Evolutionary conservation across 2,329 filamentous ascomycete species (phyloP), one percentile per base, ranked within the genome.

Genomic region (Zopfia rhizophila): DNA sequence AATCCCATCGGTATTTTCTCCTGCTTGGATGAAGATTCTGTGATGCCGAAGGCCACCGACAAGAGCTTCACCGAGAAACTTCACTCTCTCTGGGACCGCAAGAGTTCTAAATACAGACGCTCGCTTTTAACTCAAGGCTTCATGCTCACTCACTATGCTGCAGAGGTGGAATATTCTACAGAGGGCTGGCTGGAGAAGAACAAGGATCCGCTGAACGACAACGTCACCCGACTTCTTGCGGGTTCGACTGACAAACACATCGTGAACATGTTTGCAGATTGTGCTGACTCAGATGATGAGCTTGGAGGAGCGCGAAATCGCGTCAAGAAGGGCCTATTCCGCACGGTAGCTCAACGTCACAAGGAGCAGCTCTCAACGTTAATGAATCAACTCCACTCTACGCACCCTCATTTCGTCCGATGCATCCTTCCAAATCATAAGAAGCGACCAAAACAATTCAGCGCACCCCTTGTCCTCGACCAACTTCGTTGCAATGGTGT

Each of bases 1-100:
- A 99, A 99, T 60, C 94, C 94, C 0, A 99, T 99, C 45, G 95
- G 94, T 77, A 96, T 99, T 62, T 99, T 99, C 72, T 97, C 94
- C 0, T 99, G 95, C 65, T 80, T 99, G 12, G 94, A 99, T 59
- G 94, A 99, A 73, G 94, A 99, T 73, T 94, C 88, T 35, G 95
- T 99, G 22, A 99, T 99, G 94, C 94, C 94, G 22, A 99, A 97
- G 73, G 94, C 94, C 3, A 97, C 93, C 1, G 95, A 99, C 72
- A 93, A 90, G 72, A 91, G 89, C 6, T 99, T 99, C 65, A 97
- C 93, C 0, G 95, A 99, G 63, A 99, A 99, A 72, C 80, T 99
- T n/a, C 90, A 99, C 73, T 88, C 88, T 0, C 76, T 99, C 1
- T 99, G 95, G 94, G 92, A 97, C 68, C 91, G 92, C 66, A 97